Conservation (phyloP, 257 asterid species). For the Prunella vulgaris region DNA sequence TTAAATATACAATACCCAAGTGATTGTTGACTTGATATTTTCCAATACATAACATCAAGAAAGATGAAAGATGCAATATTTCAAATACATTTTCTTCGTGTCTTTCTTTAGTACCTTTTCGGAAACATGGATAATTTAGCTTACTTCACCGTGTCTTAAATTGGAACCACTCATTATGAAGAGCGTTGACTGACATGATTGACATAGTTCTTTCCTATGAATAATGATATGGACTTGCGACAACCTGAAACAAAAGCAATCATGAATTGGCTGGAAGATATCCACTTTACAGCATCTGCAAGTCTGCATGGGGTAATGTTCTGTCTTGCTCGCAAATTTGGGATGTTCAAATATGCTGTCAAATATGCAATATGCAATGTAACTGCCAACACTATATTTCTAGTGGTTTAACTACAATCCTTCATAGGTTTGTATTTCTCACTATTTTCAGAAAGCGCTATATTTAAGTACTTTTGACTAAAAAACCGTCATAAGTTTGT, state of each 20-base stretch:
- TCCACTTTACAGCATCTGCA: conserved; percentile 86
- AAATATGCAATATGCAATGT: background rate
- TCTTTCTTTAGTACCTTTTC: background rate
- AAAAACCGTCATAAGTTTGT: too few relatives aligned
- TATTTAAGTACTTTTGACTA: too few relatives aligned
- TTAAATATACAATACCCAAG: background rate
- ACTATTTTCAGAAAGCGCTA: conserved; percentile 4
- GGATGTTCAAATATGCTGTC: background rate
- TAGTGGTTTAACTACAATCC: background rate
- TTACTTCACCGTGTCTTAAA: conserved; percentile 10
- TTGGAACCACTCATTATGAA: conserved; percentile 27
- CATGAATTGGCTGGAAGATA: conserved; percentile 74
- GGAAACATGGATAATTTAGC: background rate
- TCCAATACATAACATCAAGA: background rate
- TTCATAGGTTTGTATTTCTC: background rate
- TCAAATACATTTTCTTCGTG: background rate
- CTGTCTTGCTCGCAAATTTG: conserved; percentile 12
- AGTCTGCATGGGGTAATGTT: conserved; percentile 89
- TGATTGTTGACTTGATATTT: background rate
- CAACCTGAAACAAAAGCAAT: conserved; percentile 98
- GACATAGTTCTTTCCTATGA: conserved; percentile 88
- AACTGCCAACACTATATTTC: background rate
- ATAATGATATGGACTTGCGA: conserved; percentile 66
- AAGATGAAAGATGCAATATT: background rate
- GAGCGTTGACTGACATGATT: conserved; percentile 52